These are phyloP conservation scores for Fusarium tupiense DNA, from an alignment of 2,329 filamentous ascomycete species.

Conservation along the genomic window DNA sequence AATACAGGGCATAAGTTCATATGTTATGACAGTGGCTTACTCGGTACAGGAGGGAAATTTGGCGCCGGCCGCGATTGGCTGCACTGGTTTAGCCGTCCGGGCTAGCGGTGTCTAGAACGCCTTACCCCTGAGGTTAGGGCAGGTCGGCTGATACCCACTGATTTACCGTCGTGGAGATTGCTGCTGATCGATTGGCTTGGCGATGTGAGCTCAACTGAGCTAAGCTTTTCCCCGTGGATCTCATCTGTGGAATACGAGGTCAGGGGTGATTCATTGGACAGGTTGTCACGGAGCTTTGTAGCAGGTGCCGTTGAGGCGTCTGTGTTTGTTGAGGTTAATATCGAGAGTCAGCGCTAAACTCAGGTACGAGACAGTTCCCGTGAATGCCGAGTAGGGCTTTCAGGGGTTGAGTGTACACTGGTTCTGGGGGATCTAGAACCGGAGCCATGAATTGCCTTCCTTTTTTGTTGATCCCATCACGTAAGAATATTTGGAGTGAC, in stretches of 20 bases:
- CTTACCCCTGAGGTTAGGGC: not conserved
- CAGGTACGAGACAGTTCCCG: not conserved
- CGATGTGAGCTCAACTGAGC: not conserved
- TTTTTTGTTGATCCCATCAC: not conserved
- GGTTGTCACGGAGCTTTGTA: not conserved
- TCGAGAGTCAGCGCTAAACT: not conserved
- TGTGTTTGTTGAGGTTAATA: not conserved
- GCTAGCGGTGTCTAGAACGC: not conserved
- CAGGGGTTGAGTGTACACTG: not conserved
- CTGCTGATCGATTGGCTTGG: constrained; percentile 6
- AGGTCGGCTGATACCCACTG: not conserved
- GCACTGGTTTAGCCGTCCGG: not conserved
- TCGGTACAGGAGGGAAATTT: not conserved
- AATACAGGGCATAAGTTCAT: not conserved
- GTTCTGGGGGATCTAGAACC: not conserved
- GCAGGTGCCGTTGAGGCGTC: not conserved
- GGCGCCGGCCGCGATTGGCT: not conserved
- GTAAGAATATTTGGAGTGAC: not conserved
- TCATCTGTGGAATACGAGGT: constrained; percentile 1
- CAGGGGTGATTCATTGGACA: not conserved
- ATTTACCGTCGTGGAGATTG: not conserved
- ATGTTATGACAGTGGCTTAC: not conserved
- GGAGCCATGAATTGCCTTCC: not conserved
- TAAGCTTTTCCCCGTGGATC: not conserved
- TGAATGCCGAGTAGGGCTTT: not conserved